Evolutionary conservation across 768 basidiomycete genomes (phyloP), one percentile per base, ranked within the genome.

Genomic region (Suillus alpinus): DNA sequence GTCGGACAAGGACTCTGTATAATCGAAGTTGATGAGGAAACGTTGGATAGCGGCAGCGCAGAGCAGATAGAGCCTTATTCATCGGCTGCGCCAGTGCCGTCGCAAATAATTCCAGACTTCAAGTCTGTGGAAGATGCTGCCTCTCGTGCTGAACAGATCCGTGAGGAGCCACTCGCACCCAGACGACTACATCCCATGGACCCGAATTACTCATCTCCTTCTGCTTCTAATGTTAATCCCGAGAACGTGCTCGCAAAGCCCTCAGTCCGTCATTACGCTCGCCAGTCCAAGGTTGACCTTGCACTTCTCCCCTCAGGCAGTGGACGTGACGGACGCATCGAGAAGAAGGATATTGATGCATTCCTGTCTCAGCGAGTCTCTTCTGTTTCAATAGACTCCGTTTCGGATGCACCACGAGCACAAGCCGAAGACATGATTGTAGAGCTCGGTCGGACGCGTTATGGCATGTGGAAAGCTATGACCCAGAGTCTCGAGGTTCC

Each of bases 391-490:
- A 7, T 36, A n/a, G 5, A 61, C 23, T 41, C 36, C 13, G 16
- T 51, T 14, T 51, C 34, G 2, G 18, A 20, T 52, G 10, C 34
- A 14, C 51, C 53, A 6, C 44, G 46, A 23, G 57, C 50, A 26
- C 41, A 47, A 36, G 52, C 65, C 5, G 58, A 59, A 43, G 89
- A 91, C 60, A 74, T 81, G 10, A 76, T 88, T 2, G 83, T 93
- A 3, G 91, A 91, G 57, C 79, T 95, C 29, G 87, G 86, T 5
- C 78, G 91, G 64, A 92, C 91, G 14, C 78, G 93, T 58, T 84
- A 86, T 68, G 86, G 86, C 10, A 95, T 95, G 93, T 95, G 86
- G 87, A 91, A 91, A 66, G 89, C 91, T 2, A 95, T 95, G 93
- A 83, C 80, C 10, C 91, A 91, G 83, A 92, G 92, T 66, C 79